Percentiles rank a stretch among this genome's conserved stretches.
phyloP scores from a whole-genome alignment of 805 yeast species.

The Schwanniomyces pseudopolymorphus region DNA sequence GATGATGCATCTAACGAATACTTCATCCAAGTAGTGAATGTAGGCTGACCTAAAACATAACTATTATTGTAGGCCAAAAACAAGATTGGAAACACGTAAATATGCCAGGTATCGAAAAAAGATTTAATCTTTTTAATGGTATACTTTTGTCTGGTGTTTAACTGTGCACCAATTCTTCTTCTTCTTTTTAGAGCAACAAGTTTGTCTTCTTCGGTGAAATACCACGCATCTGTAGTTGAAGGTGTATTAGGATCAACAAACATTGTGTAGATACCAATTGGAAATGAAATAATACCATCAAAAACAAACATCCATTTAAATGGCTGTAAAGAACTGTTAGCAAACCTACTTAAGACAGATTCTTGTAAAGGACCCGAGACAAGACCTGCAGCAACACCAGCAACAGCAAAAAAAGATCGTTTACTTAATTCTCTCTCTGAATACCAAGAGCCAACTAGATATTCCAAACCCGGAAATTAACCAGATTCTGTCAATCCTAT shows the following conservation, averaged over 20 bases:
- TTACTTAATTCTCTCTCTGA: slow-evolving; percentile 24
- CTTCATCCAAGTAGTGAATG: slow-evolving; percentile 40
- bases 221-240: slow-evolving; percentile 32
- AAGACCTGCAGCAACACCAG: slow-evolving; percentile 25
- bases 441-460: slow-evolving; percentile 38
- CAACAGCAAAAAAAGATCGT: slow-evolving; percentile 29
- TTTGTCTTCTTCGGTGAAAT: slow-evolving; percentile 30
- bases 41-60: slow-evolving; percentile 33
- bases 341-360: slow-evolving; percentile 22
- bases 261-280: slow-evolving; percentile 32
- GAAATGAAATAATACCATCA: slow-evolving; percentile 33
- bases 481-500: slow-evolving; percentile 50
- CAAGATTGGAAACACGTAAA: slow-evolving; percentile 41
- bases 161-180: slow-evolving; percentile 39
- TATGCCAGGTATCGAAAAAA: slow-evolving; percentile 51
- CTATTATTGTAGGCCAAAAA: slow-evolving; percentile 38
- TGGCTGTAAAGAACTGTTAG: slow-evolving; percentile 19
- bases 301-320: slow-evolving; percentile 37
- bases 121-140: slow-evolving; percentile 39
- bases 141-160: slow-evolving; percentile 41
- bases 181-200: slow-evolving; percentile 48
- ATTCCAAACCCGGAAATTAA: slow-evolving; percentile 60
- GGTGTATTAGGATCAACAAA: slow-evolving; percentile 34
- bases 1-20: slow-evolving; percentile 23
- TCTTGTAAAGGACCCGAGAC: slow-evolving; percentile 36